Base-by-base conservation (phyloP, 768 basidiomycete species). In the Xerocomellus dryophilus region DNA sequence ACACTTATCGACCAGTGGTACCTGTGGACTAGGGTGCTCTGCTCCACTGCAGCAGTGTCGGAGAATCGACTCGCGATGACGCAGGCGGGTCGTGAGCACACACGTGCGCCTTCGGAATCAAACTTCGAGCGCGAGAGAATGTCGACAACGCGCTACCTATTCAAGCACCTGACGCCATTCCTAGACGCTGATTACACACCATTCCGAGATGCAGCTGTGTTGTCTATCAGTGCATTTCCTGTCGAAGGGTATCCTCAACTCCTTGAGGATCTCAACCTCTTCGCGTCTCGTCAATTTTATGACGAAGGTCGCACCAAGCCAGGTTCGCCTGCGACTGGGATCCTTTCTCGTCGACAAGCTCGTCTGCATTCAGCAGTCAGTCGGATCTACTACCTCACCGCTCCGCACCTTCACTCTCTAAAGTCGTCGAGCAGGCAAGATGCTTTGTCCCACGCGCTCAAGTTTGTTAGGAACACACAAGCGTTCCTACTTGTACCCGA, bases 191-290 rank as follows among this genome's bases (percentile, higher is more conserved):
- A 96, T 61, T 86, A 89, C 63, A 82, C 82, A 2, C 75, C 81
- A 10, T 94, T 95, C 69, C 84, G 92, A 48, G 90, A 94, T 66
- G 84, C 88, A 0, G 91, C 90, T 12, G 91, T 95, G 10, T 74
- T 90, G 35, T 91, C 93, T 53, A 88, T 98, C 65, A 94, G 93
- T 63, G 85, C 88, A 23, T 89, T 96, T 60, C 90, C 90, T 6
- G 77, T 83, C 11, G 79, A 74, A 59, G 84, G 83, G 1, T 93
- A 95, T 67, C 82, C 87, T 10, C 84, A 89, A 31, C 76, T 97
- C 20, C 74, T 95, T 17, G 93, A 95, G 59, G 90, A 93, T 56
- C 79, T 97, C 31, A 86, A 85, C 55, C 78, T 84, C 6, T 82
- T 96, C 45, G 82, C 89, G 2, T 83, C 86, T 32, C 82, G 89